phyloP scores from a whole-genome alignment of 1,284 basidiomycete genomes.

The Pseudozyma sp. region DNA sequence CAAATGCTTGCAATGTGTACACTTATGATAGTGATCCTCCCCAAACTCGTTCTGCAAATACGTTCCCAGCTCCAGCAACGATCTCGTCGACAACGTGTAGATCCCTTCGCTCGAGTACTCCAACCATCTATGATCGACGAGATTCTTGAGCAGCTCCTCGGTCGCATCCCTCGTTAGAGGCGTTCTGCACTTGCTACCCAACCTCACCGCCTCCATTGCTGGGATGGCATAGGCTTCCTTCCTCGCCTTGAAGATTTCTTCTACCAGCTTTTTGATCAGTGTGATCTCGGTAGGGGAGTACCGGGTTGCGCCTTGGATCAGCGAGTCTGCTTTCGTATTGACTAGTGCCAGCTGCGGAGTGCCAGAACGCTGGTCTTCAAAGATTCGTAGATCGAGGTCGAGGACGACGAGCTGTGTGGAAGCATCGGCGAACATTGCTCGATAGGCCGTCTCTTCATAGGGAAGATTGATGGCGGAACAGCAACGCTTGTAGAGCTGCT shows the following conservation, averaged over 20 bases:
- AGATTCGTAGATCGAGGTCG: slow-evolving; percentile 56
- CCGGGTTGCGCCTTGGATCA: slow-evolving; percentile 59
- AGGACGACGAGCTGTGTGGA: slow-evolving; percentile 29
- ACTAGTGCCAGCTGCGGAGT: slow-evolving; percentile 48
- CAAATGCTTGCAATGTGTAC: slow-evolving; percentile 80
- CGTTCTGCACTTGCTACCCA: slow-evolving; percentile 74
- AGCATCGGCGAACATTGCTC: slow-evolving; percentile 26
- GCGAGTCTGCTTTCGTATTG: slow-evolving; percentile 57
- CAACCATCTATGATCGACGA: slow-evolving; percentile 84
- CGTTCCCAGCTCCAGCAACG: slow-evolving; percentile 78
- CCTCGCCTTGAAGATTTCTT: slow-evolving; percentile 85
- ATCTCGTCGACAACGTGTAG: slow-evolving; percentile 81
- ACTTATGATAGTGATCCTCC: slow-evolving; percentile 76
- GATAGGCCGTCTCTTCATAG: slow-evolving; percentile 27
- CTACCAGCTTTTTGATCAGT: slow-evolving; percentile 71
- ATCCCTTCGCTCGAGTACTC: slow-evolving; percentile 77
- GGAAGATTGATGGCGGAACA: slow-evolving; percentile 16
- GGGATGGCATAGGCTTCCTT: slow-evolving; percentile 80
- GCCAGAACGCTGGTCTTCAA: slow-evolving; percentile 46
- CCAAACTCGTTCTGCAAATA: slow-evolving; percentile 80
- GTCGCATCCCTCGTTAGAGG: slow-evolving; percentile 81
- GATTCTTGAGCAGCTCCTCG: slow-evolving; percentile 79
- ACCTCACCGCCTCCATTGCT: slow-evolving; percentile 75
- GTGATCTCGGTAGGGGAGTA: slow-evolving; percentile 56
- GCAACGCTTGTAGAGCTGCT: slow-evolving; percentile 39